A percentile compares a stretch with the other conserved stretches of the same genome.
These are phyloP conservation scores for Trematosphaeria pertusa DNA, from an alignment of 2,329 filamentous ascomycete genomes.

Conservation along the genomic window DNA sequence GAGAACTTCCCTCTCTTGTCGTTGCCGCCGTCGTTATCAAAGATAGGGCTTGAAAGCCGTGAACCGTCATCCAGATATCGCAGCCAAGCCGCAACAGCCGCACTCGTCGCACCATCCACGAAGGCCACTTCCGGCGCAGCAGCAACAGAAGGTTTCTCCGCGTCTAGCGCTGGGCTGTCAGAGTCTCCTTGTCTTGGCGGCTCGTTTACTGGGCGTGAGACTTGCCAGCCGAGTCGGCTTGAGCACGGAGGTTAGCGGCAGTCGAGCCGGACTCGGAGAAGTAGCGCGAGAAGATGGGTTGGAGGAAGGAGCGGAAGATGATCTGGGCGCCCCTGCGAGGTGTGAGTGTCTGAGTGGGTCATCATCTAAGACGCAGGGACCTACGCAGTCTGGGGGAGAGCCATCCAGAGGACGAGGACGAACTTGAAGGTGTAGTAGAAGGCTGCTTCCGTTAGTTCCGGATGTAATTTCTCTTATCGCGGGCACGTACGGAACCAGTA, in stretches of 20 bases:
- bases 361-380: conserved; percentile 43
- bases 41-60: conserved; percentile 26
- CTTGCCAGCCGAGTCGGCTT: conserved; percentile 73
- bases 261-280: conserved; percentile 76
- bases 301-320: conserved; percentile 94
- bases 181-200: conserved; percentile 25
- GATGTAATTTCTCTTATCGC: neutral
- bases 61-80: conserved; percentile 28
- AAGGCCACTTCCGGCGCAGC: conserved; percentile 8
- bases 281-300: conserved; percentile 91
- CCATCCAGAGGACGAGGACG: conserved; percentile 94
- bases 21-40: conserved; percentile 25
- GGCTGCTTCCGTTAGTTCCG: conserved; percentile 51
- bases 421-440: conserved; percentile 99
- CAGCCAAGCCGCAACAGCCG: conserved; percentile 40
- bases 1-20: conserved; percentile 31
- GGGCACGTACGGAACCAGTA: conserved; percentile 77
- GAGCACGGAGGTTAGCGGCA: conserved; percentile 85
- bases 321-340: conserved; percentile 83
- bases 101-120: conserved; percentile 20
- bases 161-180: conserved; percentile 38
- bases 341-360: conserved; percentile 29
- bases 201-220: conserved; percentile 38
- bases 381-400: conserved; percentile 92
- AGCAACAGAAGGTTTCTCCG: conserved; percentile 18